Percentiles rank a stretch among this genome's conserved stretches.
phyloP scores from a whole-genome alignment of 208 protist genomes.

The Porcisia deanei region DNA sequence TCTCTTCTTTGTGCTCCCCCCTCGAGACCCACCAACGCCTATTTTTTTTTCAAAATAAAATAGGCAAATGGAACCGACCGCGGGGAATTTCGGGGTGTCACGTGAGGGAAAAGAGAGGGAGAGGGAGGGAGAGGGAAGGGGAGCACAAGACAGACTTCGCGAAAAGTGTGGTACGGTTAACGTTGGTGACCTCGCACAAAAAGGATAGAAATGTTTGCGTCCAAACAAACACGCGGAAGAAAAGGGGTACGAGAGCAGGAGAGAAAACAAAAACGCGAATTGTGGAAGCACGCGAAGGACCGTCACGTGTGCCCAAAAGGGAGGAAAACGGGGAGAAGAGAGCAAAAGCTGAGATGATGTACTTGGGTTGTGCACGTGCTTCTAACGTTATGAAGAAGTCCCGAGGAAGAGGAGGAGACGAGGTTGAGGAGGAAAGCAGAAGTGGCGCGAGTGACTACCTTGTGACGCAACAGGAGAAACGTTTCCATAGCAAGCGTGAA shows the following conservation, averaged over 20 bases:
- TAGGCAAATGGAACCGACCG: neutral
- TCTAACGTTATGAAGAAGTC: neutral
- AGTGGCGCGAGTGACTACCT: neutral
- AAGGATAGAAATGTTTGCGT: neutral
- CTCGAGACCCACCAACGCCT: too few relatives aligned
- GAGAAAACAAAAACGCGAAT: neutral
- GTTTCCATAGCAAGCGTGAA: neutral
- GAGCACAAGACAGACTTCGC: neutral
- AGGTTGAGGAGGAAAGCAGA: neutral
- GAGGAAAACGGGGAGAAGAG: neutral
- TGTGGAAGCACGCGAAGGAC: neutral
- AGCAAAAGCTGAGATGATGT: slow-evolving; percentile 11
- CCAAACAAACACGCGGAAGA: too few relatives aligned
- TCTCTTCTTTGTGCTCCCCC: neutral
- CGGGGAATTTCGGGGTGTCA: too few relatives aligned
- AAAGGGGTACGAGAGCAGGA: neutral
- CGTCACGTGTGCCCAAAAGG: slow-evolving; percentile 1
- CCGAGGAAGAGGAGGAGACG: neutral
- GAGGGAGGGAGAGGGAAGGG: neutral
- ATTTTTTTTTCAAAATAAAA: neutral
- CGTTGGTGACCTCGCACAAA: neutral
- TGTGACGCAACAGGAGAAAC: too few relatives aligned
- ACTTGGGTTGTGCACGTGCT: neutral
- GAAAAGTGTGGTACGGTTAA: neutral
- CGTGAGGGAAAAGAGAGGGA: neutral